Evolutionary conservation across 2,329 filamentous ascomycete genomes (phyloP).

Genomic region (Ascomycota sp.): DNA sequence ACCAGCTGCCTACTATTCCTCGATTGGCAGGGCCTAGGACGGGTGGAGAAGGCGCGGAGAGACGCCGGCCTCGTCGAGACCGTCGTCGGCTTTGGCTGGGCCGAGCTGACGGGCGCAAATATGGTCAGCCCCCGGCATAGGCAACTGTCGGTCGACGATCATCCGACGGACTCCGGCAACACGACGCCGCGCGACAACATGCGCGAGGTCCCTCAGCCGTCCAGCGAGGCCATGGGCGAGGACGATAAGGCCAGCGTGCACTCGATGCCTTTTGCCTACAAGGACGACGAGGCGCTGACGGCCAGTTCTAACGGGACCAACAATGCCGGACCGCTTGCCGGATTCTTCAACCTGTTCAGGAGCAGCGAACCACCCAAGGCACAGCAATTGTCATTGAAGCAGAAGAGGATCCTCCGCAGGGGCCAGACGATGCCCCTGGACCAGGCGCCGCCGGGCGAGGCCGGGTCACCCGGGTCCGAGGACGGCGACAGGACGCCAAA

Average conservation of each 20-base stretch:
- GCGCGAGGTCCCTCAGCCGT: slow-evolving; percentile 49
- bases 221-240: slow-evolving; percentile 41
- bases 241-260: slow-evolving; percentile 42
- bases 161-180: slow-evolving; percentile 12
- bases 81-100: slow-evolving; percentile 85
- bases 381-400: slow-evolving; percentile 32
- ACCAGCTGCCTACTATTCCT: slow-evolving; percentile 93
- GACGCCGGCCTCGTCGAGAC: slow-evolving; percentile 87
- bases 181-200: slow-evolving; percentile 18
- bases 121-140: slow-evolving; percentile 23
- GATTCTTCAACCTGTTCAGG: slow-evolving; percentile 57
- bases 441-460: slow-evolving; percentile 8
- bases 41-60: slow-evolving; percentile 82
- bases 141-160: slow-evolving; percentile 16
- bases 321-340: slow-evolving; percentile 25
- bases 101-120: slow-evolving; percentile 64
- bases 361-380: slow-evolving; percentile 29
- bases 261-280: slow-evolving; percentile 16
- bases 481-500: slow-evolving; percentile 8
- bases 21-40: slow-evolving; percentile 84
- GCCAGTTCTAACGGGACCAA: slow-evolving; percentile 3
- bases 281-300: slow-evolving; percentile 8
- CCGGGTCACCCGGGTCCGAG: slow-evolving; percentile 4
- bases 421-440: slow-evolving; percentile 46
- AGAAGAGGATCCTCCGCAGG: slow-evolving; percentile 51